These are phyloP conservation scores for Erythrobasidium yunnanense DNA, from an alignment of 768 basidiomycete genomes.

Conservation along the genomic window DNA sequence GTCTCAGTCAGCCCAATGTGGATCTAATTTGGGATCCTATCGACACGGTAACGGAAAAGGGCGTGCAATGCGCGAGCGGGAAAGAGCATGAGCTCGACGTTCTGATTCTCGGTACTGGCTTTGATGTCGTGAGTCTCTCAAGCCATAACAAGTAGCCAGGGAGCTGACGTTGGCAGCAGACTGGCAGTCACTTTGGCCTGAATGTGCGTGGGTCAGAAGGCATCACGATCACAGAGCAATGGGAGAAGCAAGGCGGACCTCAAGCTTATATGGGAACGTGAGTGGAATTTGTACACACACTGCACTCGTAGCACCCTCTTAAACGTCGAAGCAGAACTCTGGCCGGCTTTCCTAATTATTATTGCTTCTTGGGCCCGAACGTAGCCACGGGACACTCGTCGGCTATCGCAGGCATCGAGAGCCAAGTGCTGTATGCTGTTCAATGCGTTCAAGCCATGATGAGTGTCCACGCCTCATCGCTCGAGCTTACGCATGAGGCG, in stretches of 20 bases:
- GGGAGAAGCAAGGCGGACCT: slow-evolving; percentile 23
- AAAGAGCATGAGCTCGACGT: slow-evolving; percentile 18
- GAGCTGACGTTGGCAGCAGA: not conserved
- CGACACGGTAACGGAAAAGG: slow-evolving; percentile 20
- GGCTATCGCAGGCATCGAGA: slow-evolving; percentile 16
- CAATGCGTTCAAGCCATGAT: slow-evolving; percentile 20
- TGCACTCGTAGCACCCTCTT: not conserved
- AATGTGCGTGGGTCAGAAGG: not conserved
- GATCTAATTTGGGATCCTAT: slow-evolving; percentile 25
- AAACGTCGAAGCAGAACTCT: not conserved
- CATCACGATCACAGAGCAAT: not conserved
- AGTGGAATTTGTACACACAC: not conserved
- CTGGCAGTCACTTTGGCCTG: not conserved
- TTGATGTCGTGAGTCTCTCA: slow-evolving; percentile 8
- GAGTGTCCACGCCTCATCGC: slow-evolving; percentile 1
- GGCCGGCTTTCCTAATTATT: slow-evolving; percentile 21
- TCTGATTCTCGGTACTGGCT: slow-evolving; percentile 20
- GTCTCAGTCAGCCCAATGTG: slow-evolving; percentile 23
- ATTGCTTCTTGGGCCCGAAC: slow-evolving; percentile 24
- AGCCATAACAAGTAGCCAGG: not conserved
- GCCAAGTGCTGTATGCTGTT: slow-evolving; percentile 22
- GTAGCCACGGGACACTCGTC: slow-evolving; percentile 22
- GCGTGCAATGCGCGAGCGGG: slow-evolving; percentile 10
- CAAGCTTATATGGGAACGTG: slow-evolving; percentile 29
- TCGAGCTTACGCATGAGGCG: slow-evolving; percentile 15